Evolutionary conservation across 192 early-diverging fungal species (phyloP), one percentile per base, ranked within the genome.

Genomic region (Coemansia biformis): DNA sequence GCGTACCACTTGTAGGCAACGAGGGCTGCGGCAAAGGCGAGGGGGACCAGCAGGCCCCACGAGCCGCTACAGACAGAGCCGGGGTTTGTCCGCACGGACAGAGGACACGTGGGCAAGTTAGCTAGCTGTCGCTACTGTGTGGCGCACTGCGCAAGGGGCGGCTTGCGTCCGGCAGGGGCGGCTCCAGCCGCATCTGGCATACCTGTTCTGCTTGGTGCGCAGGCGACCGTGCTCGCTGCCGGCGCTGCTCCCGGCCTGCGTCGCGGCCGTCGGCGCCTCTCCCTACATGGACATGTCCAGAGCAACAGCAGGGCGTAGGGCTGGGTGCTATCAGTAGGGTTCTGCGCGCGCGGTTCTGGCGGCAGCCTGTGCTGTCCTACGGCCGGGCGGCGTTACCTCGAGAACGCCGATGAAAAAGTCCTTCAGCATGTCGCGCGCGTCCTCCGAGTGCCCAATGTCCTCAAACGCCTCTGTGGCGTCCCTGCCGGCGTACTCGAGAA

Each of bases 381-480:
- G n/a, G n/a, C n/a, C n/a, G n/a, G n/a, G n/a, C n/a, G n/a, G n/a
- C 8, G 7, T 28, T 57, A 51, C 66, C 68, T 84, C 66, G 34
- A 90, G 64, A 44, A 86, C 76, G 44, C 91, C 95, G 43, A 94
- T 74, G 48, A 78, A 79, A 59, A 84, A 80, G 17, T 74, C 68
- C 57, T 82, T 76, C 55, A 98, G 77, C 55, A 98, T 55, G 14
- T 89, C 88, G 45, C 83, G 85, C 19, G 95, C 95, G 57, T 98
- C 95, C 43, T 93, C 88, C 24, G 88, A 91, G 78, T 98, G 92
- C 18, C 95, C 95, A 62, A 98, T 91, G 66, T 94, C 92, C 46
- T 98, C 91, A 77, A 98, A 98, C 17, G 90, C 85, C 55, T 87
- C 91, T 32, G 88, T 89, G 24, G 90, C 87, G 66, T 98, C 92